Base-by-base conservation (phyloP, 2,329 filamentous ascomycete species). In the Aspergillus awamori region DNA sequence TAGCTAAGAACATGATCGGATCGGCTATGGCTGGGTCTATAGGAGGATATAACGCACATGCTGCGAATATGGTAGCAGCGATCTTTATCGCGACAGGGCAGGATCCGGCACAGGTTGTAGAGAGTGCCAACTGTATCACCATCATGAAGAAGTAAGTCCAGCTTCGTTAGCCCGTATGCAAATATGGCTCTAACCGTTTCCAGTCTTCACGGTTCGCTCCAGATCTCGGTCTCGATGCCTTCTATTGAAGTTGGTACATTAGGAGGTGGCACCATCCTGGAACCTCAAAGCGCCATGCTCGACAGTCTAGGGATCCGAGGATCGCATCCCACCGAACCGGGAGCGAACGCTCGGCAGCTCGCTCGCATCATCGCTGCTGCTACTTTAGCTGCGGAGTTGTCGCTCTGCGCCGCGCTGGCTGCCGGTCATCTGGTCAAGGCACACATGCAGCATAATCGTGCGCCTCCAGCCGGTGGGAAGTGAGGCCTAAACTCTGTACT, bases 191-290 rank as follows among this genome's bases (percentile, higher is more conserved):
- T 65, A 51, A 51, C n/a, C 28, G 2, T 33, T 30, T 24, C 8
- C 47, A 97, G 93, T 77, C 83, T 93, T 63, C 89, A 91, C 67
- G 95, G 93, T 59, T 89, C 91, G 73, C 91, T 99, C 58, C 95
- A 98, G 76, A 98, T 99, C 73, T 92, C 92, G 41, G 95, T 99
- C 41, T 97, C 93, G n/a, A 99, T 99, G 95, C 95, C 95, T 57
- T 96, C 90, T 0, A 93, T 99, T 64, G 95, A 99, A 81, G 95
- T 98, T 54, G 95, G 95, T 72, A 99, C 95, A 2, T 90, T 99
- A 8, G 95, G 95, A 67, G 95, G 95, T 70, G 95, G 95, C 68
- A 99, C 95, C 6, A 94, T 99, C 67, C 89, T 99, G 11, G 95
- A 98, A 77, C 95, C 92, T 2, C 95, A 99, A 80, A 88, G 88